These are phyloP conservation scores for Eurotiales sp. DNA, from an alignment of 2,329 filamentous ascomycete genomes.

Conservation along the genomic window DNA sequence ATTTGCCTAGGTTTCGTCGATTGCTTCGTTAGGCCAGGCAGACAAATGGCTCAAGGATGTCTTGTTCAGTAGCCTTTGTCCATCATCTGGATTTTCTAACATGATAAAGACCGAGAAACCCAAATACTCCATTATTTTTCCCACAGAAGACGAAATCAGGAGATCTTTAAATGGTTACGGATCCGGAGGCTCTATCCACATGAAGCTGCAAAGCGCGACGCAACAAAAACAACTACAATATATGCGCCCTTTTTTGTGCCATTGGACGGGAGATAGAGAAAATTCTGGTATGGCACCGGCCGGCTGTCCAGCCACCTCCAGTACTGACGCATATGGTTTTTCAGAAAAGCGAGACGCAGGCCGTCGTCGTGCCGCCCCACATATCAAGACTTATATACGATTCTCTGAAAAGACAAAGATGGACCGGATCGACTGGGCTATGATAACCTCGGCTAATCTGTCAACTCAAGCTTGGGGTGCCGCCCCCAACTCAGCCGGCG, in stretches of 20 bases:
- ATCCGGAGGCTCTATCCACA: slow-evolving; percentile 77
- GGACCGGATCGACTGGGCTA: slow-evolving; percentile 70
- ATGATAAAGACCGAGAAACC: slow-evolving; percentile 31
- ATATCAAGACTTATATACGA: slow-evolving; percentile 85
- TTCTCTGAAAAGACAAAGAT: slow-evolving; percentile 43
- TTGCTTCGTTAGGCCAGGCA: slow-evolving; percentile 70
- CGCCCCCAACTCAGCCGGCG: slow-evolving; percentile 51
- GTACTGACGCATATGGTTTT: neutral
- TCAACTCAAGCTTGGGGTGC: slow-evolving; percentile 88
- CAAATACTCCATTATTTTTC: slow-evolving; percentile 71
- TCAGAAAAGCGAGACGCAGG: slow-evolving; percentile 48
- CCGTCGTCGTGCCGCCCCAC: slow-evolving; percentile 69
- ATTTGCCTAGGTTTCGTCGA: slow-evolving; percentile 66
- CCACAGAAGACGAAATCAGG: slow-evolving; percentile 74
- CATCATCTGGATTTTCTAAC: slow-evolving; percentile 17
- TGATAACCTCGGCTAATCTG: slow-evolving; percentile 86
- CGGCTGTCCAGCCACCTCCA: neutral
- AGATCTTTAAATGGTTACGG: slow-evolving; percentile 71
- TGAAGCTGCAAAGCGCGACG: slow-evolving; percentile 65
- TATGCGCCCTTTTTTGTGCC: slow-evolving; percentile 65
- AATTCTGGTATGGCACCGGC: neutral
- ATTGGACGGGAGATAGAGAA: slow-evolving; percentile 65
- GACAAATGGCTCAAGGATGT: slow-evolving; percentile 69
- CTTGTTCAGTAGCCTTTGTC: slow-evolving; percentile 50
- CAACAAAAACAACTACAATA: slow-evolving; percentile 73